These are phyloP conservation scores for Tephrocybe rancida DNA, from an alignment of 768 basidiomycete genomes.

Conservation along the genomic window DNA sequence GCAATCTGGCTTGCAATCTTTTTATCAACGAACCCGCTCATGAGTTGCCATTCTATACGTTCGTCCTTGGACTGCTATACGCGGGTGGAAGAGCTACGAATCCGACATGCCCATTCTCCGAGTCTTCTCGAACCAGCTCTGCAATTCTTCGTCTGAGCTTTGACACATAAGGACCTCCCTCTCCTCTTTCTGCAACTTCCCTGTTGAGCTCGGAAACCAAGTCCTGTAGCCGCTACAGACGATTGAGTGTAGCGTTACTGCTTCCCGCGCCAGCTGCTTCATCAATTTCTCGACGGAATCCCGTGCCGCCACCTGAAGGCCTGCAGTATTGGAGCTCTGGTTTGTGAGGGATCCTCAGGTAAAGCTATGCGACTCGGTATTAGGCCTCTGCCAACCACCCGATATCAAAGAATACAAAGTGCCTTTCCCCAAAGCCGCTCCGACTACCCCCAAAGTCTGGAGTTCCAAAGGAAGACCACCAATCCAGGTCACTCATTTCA, in stretches of 20 bases:
- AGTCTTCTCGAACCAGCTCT: constrained; percentile 4
- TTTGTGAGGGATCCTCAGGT: neutral
- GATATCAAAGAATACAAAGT: constrained; percentile 45
- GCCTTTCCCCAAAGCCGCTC: constrained; percentile 45
- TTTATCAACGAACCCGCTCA: no score
- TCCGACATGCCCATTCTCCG: no score
- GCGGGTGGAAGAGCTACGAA: neutral
- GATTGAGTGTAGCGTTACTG: neutral
- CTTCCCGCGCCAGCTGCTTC: neutral
- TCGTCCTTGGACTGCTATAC: neutral
- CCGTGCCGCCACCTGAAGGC: no score
- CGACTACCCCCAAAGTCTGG: constrained; percentile 34
- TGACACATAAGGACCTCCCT: constrained; percentile 2
- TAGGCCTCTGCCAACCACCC: constrained; percentile 56
- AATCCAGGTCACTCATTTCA: constrained; percentile 62
- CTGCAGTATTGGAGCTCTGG: no score
- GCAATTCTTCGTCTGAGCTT: constrained; percentile 5
- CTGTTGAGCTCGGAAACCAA: constrained; percentile 2
- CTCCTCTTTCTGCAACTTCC: neutral
- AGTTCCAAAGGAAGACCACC: constrained; percentile 41
- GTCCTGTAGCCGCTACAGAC: neutral
- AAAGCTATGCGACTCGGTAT: constrained; percentile 55
- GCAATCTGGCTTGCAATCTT: no score
- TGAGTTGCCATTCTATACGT: neutral
- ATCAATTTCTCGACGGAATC: no score